Evolutionary conservation across 1,284 basidiomycete species (phyloP), one percentile per base, ranked within the genome.

Genomic region (Trichosporon sp.): DNA sequence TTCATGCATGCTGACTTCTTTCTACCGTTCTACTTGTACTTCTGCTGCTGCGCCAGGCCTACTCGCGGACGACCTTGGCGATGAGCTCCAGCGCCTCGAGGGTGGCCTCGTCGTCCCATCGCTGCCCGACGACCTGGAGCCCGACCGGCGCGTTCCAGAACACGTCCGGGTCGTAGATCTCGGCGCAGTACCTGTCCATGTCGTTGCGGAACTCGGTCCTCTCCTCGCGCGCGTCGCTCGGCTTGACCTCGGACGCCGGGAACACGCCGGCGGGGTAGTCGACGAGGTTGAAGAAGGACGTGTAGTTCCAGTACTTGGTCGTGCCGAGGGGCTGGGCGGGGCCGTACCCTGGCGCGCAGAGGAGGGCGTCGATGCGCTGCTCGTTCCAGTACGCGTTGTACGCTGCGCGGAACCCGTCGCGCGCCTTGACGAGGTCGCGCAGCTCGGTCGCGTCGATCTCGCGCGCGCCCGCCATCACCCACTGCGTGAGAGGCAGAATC

Each of bases 201-300:
- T 81, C 76, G 32, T 80, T 83, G 31, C 86, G 79, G 77, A 89
- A 90, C 29, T 79, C 74, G 65, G 85, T 62, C 27, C 35, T n/a
- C 38, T 68, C 70, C 27, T 23, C n/a, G 11, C 53, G 62, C 2
- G 42, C 31, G 47, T 73, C 68, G 18, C 56, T 65, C 11, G 67
- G 63, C 58, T 67, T 67, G 51, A 72, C 75, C 65, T 75, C 72
- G 0, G 88, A 86, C 1, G 89, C 89, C 0, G 92, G 92, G 73
- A 93, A 86, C 5, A 87, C 83, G 15, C 88, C 84, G 2, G 87
- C 85, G 0, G 90, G 85, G 74, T 88, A 91, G 78, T 92, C 91
- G 34, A 91, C 84, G 8, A 85, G 77, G 76, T 91, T 92, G 85
- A 87, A 91, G 27, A 88, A 68, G 75, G 84, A 83, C 0, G 90